A percentile compares a stretch with the other conserved stretches of the same genome.
phyloP scores from a whole-genome alignment of 2,329 filamentous ascomycete genomes.

The Thyridium curvatum region DNA sequence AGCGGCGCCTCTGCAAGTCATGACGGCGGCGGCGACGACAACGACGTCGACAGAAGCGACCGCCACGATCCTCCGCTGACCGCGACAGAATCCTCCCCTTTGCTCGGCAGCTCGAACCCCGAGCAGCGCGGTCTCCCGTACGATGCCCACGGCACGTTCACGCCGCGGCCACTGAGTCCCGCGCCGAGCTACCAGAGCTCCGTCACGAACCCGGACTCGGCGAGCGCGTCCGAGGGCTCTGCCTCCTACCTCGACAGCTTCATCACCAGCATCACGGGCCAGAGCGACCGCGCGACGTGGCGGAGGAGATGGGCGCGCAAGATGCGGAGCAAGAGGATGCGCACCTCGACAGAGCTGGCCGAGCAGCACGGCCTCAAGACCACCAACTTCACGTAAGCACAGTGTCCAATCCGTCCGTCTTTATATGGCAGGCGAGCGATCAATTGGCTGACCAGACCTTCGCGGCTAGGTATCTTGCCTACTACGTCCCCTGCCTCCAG shows the following conservation, averaged over 20 bases:
- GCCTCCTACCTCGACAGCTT: constrained; percentile 30
- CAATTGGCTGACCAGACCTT: not conserved
- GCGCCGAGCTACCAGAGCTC: constrained; percentile 23
- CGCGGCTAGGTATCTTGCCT: constrained; percentile 71
- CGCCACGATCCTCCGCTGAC: not conserved
- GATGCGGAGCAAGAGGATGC: constrained; percentile 52
- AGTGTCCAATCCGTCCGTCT: constrained; percentile 16
- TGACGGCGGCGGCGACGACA: too few species aligned
- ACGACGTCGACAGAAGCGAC: too few species aligned
- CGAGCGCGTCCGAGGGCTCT: constrained; percentile 24
- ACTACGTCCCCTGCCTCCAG: constrained; percentile 86
- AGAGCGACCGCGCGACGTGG: constrained; percentile 33
- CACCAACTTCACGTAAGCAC: constrained; percentile 67
- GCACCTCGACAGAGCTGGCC: constrained; percentile 65
- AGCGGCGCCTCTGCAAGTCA: too few species aligned
- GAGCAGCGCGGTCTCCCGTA: too few species aligned
- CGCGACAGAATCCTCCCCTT: constrained; percentile 43
- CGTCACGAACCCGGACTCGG: constrained; percentile 18
- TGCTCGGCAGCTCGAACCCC: constrained; percentile 24
- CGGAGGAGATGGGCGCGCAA: constrained; percentile 35
- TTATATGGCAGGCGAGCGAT: not conserved
- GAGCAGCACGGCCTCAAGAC: constrained; percentile 69
- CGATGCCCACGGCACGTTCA: constrained; percentile 64
- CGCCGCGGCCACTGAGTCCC: constrained; percentile 54
- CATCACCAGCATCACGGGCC: constrained; percentile 28